Percentiles rank a stretch among this genome's conserved stretches.
These are phyloP conservation scores for Zoysia pacifica DNA, from an alignment of 176 grass and related monocot genomes.

Conservation along the genomic window DNA sequence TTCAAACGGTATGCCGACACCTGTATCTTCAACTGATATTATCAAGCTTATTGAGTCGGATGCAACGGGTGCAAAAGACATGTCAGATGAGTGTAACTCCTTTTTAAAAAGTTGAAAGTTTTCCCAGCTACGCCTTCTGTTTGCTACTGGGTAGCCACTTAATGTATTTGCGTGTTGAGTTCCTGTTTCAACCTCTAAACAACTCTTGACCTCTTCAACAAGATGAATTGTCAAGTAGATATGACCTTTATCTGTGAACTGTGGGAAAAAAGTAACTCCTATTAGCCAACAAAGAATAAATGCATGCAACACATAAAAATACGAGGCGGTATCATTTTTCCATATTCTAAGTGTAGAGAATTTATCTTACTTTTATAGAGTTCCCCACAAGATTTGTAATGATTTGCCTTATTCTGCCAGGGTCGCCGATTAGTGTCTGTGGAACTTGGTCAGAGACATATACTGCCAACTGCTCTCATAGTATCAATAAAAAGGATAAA, in stretches of 20 bases:
- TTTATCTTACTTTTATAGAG: slow-evolving; percentile 84
- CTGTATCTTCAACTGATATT: slow-evolving; percentile 98
- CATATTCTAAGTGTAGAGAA: slow-evolving; percentile 21
- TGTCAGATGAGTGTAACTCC: slow-evolving; percentile 55
- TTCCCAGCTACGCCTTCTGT: slow-evolving; percentile 70
- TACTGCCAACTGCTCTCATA: slow-evolving; percentile 64
- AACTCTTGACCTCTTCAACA: slow-evolving; percentile 60
- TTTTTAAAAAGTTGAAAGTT: slow-evolving; percentile 57
- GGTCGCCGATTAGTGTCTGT: slow-evolving; percentile 80
- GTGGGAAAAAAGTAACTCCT: slow-evolving; percentile 34
- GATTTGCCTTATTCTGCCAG: slow-evolving; percentile 88
- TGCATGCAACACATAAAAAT: slow-evolving; percentile 1
- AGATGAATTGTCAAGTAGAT: slow-evolving; percentile 97
- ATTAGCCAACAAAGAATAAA: slow-evolving; percentile 34
- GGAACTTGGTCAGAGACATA: slow-evolving; percentile 96
- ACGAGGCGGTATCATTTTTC: background rate
- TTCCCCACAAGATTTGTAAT: slow-evolving; percentile 98
- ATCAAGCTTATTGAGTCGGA: slow-evolving; percentile 78
- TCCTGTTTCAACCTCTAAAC: slow-evolving; percentile 59
- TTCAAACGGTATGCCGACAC: slow-evolving; percentile 82
- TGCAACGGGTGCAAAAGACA: slow-evolving; percentile 44
- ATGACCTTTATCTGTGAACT: slow-evolving; percentile 96
- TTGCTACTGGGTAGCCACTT: slow-evolving; percentile 66
- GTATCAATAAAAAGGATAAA: background rate
- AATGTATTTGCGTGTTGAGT: slow-evolving; percentile 51